Percentiles rank a stretch among this genome's conserved stretches.
Evolutionary conservation across 441 rosid genomes (phyloP).

Genomic region (Manihot esculenta): DNA sequence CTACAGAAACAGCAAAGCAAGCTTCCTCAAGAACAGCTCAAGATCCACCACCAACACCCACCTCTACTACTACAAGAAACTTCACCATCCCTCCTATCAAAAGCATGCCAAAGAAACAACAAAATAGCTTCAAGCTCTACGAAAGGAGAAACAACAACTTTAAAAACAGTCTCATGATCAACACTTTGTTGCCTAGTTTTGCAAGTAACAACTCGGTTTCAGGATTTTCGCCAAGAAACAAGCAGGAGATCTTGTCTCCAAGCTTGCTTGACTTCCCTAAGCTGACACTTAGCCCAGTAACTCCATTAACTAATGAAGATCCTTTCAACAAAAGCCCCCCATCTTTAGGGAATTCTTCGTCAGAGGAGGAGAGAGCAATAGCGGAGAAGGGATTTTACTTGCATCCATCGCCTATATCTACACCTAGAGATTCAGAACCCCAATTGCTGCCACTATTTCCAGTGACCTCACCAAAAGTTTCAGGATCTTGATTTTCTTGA

Average conservation of each 20-base stretch:
- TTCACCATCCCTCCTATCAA: slow-evolving; percentile 71
- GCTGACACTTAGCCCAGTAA: slow-evolving; percentile 86
- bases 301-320: slow-evolving; percentile 68
- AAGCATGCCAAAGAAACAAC: slow-evolving; percentile 50
- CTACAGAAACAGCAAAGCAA: slow-evolving; percentile 54
- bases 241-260: slow-evolving; percentile 73
- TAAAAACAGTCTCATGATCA: slow-evolving; percentile 78
- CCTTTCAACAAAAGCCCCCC: slow-evolving; percentile 61
- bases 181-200: slow-evolving; percentile 53
- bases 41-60: slow-evolving; percentile 33
- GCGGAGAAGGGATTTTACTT: slow-evolving; percentile 89
- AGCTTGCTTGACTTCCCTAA: slow-evolving; percentile 88
- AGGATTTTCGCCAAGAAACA: slow-evolving; percentile 53
- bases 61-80: slow-evolving; percentile 26
- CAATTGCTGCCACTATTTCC: slow-evolving; percentile 86
- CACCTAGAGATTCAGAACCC: slow-evolving; percentile 82
- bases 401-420: slow-evolving; percentile 91
- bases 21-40: slow-evolving; percentile 43
- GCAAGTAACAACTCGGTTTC: slow-evolving; percentile 20
- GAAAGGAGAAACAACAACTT: slow-evolving; percentile 77
- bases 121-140: slow-evolving; percentile 64
- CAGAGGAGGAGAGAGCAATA: slow-evolving; percentile 88
- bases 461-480: slow-evolving; percentile 65
- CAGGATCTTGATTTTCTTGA: slow-evolving; percentile 43
- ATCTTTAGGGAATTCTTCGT: slow-evolving; percentile 52